Percentiles rank a stretch among this genome's conserved stretches.
Conservation (phyloP, 495 filamentous ascomycete genomes). For the Daldinia childiae region DNA sequence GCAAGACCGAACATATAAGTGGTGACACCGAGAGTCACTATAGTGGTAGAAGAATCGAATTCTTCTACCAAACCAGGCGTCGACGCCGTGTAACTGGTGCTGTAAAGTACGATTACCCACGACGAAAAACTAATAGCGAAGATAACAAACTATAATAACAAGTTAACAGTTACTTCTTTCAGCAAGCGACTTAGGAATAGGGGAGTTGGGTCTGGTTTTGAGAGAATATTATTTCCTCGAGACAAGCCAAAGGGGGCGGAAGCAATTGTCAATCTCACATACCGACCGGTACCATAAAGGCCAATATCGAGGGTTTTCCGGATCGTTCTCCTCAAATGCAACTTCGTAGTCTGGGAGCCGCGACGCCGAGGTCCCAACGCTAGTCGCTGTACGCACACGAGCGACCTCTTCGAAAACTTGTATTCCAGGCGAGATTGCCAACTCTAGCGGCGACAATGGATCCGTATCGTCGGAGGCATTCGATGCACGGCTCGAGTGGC, state of each 20-base stretch:
- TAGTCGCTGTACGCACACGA: conserved; percentile 55
- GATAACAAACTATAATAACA: conserved; percentile 57
- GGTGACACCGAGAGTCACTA: conserved; percentile 79
- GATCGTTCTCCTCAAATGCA: conserved; percentile 71
- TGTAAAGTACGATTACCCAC: conserved; percentile 82
- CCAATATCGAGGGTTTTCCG: conserved; percentile 82
- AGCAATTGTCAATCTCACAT: neutral
- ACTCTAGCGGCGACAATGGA: conserved; percentile 49
- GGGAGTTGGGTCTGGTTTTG: too few species aligned
- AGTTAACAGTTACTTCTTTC: neutral
- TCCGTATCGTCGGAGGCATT: conserved; percentile 46
- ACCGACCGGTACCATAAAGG: conserved; percentile 67
- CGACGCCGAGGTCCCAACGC: conserved; percentile 67
- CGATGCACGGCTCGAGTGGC: conserved; percentile 36
- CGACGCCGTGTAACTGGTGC: conserved; percentile 80
- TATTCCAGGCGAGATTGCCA: conserved; percentile 48
- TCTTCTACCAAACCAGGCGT: conserved; percentile 72
- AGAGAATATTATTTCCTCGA: too few species aligned
- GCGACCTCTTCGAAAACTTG: conserved; percentile 39
- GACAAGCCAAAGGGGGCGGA: too few species aligned
- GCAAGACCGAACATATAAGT: conserved; percentile 82
- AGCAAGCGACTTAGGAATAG: neutral
- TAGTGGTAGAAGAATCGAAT: conserved; percentile 64
- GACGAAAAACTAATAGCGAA: conserved; percentile 75
- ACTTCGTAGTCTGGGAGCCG: conserved; percentile 77